These are phyloP conservation scores for Sicyos edulis DNA, from an alignment of 306 rosid species.

Conservation along the genomic window DNA sequence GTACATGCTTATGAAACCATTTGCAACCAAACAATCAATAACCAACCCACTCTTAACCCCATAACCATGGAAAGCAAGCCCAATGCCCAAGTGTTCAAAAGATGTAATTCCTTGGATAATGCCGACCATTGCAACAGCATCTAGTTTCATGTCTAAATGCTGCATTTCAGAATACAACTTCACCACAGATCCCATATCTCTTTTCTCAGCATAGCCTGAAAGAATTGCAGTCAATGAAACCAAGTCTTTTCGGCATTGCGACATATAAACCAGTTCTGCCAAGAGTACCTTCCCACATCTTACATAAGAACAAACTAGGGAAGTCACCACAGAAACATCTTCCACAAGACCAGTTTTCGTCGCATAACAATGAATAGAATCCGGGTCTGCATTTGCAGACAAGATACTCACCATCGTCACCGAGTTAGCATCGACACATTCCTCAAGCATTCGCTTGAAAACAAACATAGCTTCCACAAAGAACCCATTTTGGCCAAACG, in stretches of 20 bases:
- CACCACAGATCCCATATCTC: constrained; percentile 11
- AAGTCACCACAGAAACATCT: constrained; percentile 7
- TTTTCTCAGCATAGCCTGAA: constrained; percentile 14
- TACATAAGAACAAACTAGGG: constrained; percentile 15
- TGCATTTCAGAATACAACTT: neutral
- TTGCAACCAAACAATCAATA: constrained; percentile 15
- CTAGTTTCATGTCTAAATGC: constrained; percentile 10
- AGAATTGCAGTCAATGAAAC: constrained; percentile 5
- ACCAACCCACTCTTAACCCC: constrained; percentile 14
- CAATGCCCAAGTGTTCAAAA: neutral
- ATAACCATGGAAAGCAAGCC: constrained; percentile 13
- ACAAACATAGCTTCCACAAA: constrained; percentile 13
- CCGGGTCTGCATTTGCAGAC: constrained; percentile 11
- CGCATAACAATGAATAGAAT: constrained; percentile 11
- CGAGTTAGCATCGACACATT: neutral
- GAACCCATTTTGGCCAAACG: constrained; percentile 16
- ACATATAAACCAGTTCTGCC: constrained; percentile 10
- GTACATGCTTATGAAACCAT: constrained; percentile 16
- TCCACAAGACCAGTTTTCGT: constrained; percentile 16
- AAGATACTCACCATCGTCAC: constrained; percentile 15
- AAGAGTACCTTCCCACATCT: neutral
- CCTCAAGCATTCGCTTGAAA: constrained; percentile 12
- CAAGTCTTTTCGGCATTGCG: constrained; percentile 4
- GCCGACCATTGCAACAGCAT: constrained; percentile 16
- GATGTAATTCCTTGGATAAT: constrained; percentile 8